These are phyloP conservation scores for Rhytidiadelphus loreus DNA, from an alignment of 225 moss, liverwort and hornwort genomes.

Conservation along the genomic window DNA sequence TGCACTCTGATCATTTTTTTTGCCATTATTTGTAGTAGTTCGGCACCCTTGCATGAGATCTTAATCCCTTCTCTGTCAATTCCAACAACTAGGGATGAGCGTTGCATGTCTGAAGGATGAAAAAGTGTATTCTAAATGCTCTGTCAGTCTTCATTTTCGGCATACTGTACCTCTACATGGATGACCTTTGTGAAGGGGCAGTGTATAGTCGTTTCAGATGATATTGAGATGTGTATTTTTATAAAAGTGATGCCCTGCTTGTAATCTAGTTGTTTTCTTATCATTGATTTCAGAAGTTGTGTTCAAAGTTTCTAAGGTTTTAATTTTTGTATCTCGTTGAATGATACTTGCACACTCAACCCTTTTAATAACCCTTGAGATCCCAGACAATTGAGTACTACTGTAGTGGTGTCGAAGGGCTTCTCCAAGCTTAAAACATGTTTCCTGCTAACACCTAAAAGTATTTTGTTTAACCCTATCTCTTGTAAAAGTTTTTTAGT, in stretches of 20 bases:
- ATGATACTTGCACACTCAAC: not conserved
- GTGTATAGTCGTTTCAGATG: not conserved
- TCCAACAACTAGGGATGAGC: not conserved
- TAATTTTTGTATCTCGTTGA: not conserved
- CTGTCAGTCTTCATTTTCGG: not conserved
- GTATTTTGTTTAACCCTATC: not conserved
- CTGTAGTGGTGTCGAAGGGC: not conserved
- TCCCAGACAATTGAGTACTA: not conserved
- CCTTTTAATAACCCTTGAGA: not conserved
- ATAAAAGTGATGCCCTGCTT: not conserved
- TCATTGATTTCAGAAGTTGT: not conserved
- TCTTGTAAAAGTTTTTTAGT: not conserved
- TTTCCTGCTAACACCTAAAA: not conserved
- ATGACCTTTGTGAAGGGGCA: not conserved
- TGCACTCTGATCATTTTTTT: not conserved
- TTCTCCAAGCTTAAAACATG: not conserved
- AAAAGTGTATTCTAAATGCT: not conserved
- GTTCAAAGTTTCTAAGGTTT: not conserved
- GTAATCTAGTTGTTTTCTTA: not conserved
- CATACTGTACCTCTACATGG: not conserved
- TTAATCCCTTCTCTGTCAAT: not conserved
- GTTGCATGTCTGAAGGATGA: not conserved
- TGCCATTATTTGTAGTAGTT: not conserved
- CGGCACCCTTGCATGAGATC: not conserved
- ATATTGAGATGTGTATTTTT: not conserved